phyloP scores from a whole-genome alignment of 305 asterid species.

The Euphrasia arctica region DNA sequence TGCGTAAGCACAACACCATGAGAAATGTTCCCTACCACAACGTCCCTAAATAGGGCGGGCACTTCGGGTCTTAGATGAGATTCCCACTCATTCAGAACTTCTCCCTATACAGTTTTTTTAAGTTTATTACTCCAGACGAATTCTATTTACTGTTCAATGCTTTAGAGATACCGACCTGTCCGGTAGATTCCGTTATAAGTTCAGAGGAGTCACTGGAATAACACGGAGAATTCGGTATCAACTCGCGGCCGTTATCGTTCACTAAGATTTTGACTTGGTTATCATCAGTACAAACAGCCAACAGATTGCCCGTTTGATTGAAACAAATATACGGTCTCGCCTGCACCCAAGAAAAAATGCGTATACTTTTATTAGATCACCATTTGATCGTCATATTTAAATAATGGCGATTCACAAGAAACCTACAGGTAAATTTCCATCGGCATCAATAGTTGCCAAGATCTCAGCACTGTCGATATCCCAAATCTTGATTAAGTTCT shows the following conservation, averaged over 20 bases:
- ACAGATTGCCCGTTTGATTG: conserved; percentile 47
- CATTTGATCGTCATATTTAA: neutral
- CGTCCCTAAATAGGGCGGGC: conserved; percentile 25
- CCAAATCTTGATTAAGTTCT: conserved; percentile 64
- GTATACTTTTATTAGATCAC: conserved; percentile 11
- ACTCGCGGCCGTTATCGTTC: conserved; percentile 38
- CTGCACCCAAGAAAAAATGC: conserved; percentile 29
- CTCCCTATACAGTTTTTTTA: conserved; percentile 30
- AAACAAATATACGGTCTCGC: conserved; percentile 56
- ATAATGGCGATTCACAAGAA: conserved; percentile 13
- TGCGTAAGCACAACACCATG: conserved; percentile 53
- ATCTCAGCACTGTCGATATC: conserved; percentile 45
- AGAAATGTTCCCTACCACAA: conserved; percentile 39
- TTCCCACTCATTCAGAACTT: conserved; percentile 25
- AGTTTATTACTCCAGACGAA: conserved; percentile 25
- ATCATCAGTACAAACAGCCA: conserved; percentile 55
- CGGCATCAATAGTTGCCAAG: conserved; percentile 47
- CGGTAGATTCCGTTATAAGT: conserved; percentile 31
- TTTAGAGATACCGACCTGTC: conserved; percentile 34
- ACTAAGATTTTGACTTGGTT: conserved; percentile 63
- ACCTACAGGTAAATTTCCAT: conserved; percentile 60
- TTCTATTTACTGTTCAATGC: conserved; percentile 15
- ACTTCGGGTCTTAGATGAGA: conserved; percentile 20
- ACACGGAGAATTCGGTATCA: conserved; percentile 37
- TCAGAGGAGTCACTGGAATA: conserved; percentile 30